Conservation (phyloP, 352 stramenopile genomes). For the Globisporangium radiosum region DNA sequence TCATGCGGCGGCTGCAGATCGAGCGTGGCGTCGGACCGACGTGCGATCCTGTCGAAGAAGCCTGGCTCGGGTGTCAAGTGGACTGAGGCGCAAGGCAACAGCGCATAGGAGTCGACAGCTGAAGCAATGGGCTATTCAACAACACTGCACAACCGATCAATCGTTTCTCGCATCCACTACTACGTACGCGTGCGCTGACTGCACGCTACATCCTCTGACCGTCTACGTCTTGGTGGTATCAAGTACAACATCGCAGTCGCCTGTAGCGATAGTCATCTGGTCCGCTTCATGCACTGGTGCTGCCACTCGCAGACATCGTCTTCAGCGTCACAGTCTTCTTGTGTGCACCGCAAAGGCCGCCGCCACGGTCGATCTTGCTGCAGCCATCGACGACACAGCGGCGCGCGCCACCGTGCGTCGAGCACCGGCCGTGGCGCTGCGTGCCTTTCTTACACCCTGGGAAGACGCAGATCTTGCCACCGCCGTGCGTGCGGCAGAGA, state of each 20-base stretch:
- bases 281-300: no score
- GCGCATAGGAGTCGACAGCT: no score
- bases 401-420: conserved; percentile 32
- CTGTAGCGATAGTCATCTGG: no score
- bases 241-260: no score
- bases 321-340: conserved; percentile 11
- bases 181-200: no score
- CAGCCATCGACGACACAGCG: conserved; percentile 31
- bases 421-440: conserved; percentile 43
- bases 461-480: conserved; percentile 39
- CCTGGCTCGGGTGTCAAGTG: conserved; percentile 8
- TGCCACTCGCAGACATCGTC: no score
- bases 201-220: no score
- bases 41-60: conserved; percentile 11
- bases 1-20: conserved; percentile 26
- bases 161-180: no score
- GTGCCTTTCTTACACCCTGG: conserved; percentile 46
- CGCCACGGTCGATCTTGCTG: conserved; percentile 36
- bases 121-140: not conserved
- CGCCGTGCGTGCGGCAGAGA: conserved; percentile 46
- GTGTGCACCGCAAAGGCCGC: conserved; percentile 40
- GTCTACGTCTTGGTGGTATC: no score
- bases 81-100: not conserved
- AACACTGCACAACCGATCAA: not conserved
- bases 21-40: conserved; percentile 1